Conservation (phyloP, 345 rosid genomes). For the Sonneratia alba region DNA sequence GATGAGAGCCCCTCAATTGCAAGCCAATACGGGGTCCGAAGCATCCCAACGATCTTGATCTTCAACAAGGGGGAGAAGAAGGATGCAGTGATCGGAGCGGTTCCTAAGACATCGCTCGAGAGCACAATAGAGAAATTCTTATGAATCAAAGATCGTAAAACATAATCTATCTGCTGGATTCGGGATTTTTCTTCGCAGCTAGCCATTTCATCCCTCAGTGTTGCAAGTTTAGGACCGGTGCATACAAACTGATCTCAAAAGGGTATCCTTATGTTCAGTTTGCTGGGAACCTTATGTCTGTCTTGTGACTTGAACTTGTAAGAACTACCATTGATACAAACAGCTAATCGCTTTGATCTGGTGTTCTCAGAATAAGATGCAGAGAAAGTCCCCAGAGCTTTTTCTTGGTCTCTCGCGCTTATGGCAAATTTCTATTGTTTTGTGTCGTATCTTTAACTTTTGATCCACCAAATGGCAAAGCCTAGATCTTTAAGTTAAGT, state of each 20-base stretch:
- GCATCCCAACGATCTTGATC: constrained; percentile 52
- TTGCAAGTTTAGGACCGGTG: not conserved
- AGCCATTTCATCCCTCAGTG: not conserved
- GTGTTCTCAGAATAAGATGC: no score
- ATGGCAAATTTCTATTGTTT: no score
- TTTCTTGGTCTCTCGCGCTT: no score
- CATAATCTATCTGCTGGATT: not conserved
- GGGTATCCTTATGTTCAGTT: not conserved
- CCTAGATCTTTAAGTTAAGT: no score
- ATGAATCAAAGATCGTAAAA: constrained; percentile 6
- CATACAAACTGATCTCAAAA: not conserved
- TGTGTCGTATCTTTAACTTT: no score
- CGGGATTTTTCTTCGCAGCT: not conserved
- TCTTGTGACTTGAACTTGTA: not conserved
- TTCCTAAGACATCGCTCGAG: constrained; percentile 34
- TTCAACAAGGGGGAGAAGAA: constrained; percentile 48
- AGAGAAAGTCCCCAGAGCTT: no score
- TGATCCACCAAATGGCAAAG: no score
- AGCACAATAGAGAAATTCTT: constrained; percentile 41
- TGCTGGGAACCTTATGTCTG: not conserved
- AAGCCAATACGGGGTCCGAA: constrained; percentile 36
- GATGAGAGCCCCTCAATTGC: constrained; percentile 47
- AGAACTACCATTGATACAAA: not conserved
- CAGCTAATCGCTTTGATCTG: no score
- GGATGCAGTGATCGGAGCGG: constrained; percentile 42